phyloP scores from a whole-genome alignment of 805 yeast species.

The Candida tallmaniae region DNA sequence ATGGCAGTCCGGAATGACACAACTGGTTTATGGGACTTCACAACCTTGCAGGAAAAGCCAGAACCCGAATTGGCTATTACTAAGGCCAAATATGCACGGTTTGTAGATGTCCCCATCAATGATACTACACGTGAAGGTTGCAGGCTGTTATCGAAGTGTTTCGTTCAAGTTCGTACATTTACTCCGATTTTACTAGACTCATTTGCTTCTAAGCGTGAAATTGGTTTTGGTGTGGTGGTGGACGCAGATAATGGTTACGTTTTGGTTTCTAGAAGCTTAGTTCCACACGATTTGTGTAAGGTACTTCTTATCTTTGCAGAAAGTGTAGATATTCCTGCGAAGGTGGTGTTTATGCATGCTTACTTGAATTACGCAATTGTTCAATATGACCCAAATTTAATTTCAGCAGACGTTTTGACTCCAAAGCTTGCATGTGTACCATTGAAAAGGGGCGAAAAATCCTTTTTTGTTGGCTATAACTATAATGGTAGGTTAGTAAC shows the following conservation, averaged over 20 bases:
- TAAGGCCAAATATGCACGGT: constrained; percentile 61
- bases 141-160: constrained; percentile 55
- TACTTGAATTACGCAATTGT: constrained; percentile 80
- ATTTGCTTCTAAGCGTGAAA: constrained; percentile 54
- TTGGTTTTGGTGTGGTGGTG: constrained; percentile 73
- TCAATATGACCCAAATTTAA: constrained; percentile 72
- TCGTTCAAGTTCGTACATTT: constrained; percentile 64
- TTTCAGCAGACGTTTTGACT: constrained; percentile 65
- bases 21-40: constrained; percentile 56
- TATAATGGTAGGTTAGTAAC: constrained; percentile 63
- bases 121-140: constrained; percentile 40
- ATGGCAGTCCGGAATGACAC: constrained; percentile 58
- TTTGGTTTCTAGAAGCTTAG: constrained; percentile 68
- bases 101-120: constrained; percentile 63
- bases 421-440: constrained; percentile 57
- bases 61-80: constrained; percentile 45
- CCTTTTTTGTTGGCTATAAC: constrained; percentile 78
- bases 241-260: constrained; percentile 80
- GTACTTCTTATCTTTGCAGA: constrained; percentile 79
- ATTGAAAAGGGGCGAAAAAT: constrained; percentile 69
- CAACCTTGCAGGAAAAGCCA: constrained; percentile 54
- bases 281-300: constrained; percentile 82
- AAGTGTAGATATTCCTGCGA: constrained; percentile 73
- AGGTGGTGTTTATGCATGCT: constrained; percentile 82
- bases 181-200: constrained; percentile 76